A percentile compares a stretch with the other conserved stretches of the same genome.
These are phyloP conservation scores for Glarea lozoyensis DNA, from an alignment of 495 filamentous ascomycete genomes.

Conservation along the genomic window DNA sequence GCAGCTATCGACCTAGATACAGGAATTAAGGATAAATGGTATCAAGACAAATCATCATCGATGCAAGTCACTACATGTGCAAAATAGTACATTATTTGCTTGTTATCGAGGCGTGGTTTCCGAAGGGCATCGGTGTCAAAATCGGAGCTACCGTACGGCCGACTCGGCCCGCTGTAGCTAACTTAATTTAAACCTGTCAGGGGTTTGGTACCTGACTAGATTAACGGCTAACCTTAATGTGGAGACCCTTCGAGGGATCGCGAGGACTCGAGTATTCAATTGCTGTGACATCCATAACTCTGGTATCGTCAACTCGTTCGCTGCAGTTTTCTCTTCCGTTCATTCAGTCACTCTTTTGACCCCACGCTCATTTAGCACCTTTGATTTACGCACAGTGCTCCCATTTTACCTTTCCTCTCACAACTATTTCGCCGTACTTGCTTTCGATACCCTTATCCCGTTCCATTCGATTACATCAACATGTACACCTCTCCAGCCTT, in stretches of 20 bases:
- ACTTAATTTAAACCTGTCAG: conserved; percentile 2
- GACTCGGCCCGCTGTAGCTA: no score
- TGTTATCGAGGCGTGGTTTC: no score
- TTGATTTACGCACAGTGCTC: conserved; percentile 7
- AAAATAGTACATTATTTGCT: no score
- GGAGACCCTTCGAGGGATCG: neutral
- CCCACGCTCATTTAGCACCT: conserved; percentile 14
- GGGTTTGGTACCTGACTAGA: conserved; percentile 10
- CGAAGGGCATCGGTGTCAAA: no score
- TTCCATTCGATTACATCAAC: conserved; percentile 12
- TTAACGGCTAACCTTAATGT: neutral
- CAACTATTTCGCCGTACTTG: neutral
- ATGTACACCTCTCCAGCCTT: conserved; percentile 25
- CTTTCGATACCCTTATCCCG: conserved; percentile 9
- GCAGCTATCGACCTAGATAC: no score
- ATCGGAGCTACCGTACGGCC: no score
- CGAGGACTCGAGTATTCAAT: neutral
- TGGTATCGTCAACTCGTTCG: conserved; percentile 8
- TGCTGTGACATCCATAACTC: no score
- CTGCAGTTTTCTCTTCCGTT: conserved; percentile 4
- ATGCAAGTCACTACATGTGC: no score
- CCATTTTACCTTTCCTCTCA: neutral
- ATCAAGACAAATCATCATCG: no score
- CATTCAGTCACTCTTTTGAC: conserved; percentile 14
- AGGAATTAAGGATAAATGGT: no score